Base-by-base conservation (phyloP, 805 yeast genomes). In the Myxozyma lipomycoides region DNA sequence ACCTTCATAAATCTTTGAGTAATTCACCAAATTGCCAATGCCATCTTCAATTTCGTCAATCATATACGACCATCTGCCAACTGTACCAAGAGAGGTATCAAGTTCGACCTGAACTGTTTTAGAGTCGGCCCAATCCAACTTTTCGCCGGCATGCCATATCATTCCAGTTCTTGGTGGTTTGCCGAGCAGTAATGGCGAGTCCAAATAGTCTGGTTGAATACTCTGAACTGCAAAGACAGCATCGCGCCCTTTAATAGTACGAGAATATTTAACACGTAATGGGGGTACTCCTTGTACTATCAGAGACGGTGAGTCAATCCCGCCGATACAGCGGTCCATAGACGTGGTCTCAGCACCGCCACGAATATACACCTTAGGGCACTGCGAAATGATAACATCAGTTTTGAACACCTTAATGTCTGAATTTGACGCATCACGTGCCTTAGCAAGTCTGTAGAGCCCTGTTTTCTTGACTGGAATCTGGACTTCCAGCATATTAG, bases 201-300 rank as follows among this genome's bases (percentile, higher is more conserved):
- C 38, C 30, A 46, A 55, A 4, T 43, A 46, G 45, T 55, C 59
- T 4, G 59, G 59, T 28, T 55, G 59, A 19, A 48, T 56, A 25
- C 59, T 58, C 32, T 52, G 62, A 4, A 52, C 54, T 3, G 56
- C 46, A 22, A 52, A 55, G 51, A 49, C 52, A 18, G 69, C 56
- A 47, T 70, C 64, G 28, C 60, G 48, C 24, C 60, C 65, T 18
- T 59, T 49, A 30, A 64, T 54, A 9, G 63, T 48, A 7, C 63
- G 56, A 34, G 69, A 69, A 62, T 83, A 83, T 38, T 73, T 70
- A 32, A 85, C 68, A 21, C 76, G 77, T 51, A 85, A 67, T 0
- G 98, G 98, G 0, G 91, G 83, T 1, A 88, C 85, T 46, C 98
- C 97, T 18, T 72, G 67, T 1, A 83, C 77, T 1, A 75, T 71